A percentile compares a stretch with the other conserved stretches of the same genome.
Conservation (phyloP, 352 stramenopile species). For the Phytophthora multivora region DNA sequence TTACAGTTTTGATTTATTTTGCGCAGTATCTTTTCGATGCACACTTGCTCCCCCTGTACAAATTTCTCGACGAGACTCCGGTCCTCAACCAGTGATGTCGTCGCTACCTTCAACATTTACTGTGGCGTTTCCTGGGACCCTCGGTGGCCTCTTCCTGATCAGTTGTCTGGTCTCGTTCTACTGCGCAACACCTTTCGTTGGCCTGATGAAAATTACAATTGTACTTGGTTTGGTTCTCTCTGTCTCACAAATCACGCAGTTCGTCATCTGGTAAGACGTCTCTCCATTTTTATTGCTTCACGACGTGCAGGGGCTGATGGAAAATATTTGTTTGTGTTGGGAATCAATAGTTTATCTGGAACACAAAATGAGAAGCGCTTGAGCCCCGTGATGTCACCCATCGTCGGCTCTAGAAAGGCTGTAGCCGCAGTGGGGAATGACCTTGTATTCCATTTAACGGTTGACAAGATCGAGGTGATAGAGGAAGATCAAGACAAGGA, state of each 20-base stretch:
- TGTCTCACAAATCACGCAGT: constrained; percentile 75
- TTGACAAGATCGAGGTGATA: constrained; percentile 71
- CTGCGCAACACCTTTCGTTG: constrained; percentile 72
- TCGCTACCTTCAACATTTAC: constrained; percentile 61
- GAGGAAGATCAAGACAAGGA: constrained; percentile 62
- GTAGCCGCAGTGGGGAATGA: constrained; percentile 32
- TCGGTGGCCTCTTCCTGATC: constrained; percentile 76
- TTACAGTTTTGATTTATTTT: constrained; percentile 3
- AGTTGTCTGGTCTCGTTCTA: constrained; percentile 80
- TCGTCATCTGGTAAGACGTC: constrained; percentile 53
- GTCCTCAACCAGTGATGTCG: constrained; percentile 40
- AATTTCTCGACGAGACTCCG: constrained; percentile 50
- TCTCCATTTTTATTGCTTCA: background rate
- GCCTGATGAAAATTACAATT: constrained; percentile 88
- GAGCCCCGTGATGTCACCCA: constrained; percentile 20
- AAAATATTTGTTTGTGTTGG: too few relatives aligned
- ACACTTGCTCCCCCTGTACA: constrained; percentile 36
- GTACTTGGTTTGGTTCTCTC: constrained; percentile 82
- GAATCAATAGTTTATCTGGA: constrained; percentile 37
- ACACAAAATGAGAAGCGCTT: constrained; percentile 30
- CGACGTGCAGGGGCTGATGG: too few relatives aligned
- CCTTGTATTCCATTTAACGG: constrained; percentile 52
- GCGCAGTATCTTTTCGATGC: constrained; percentile 60
- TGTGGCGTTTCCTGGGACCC: constrained; percentile 63
- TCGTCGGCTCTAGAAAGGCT: constrained; percentile 20